phyloP scores from a whole-genome alignment of 179 eudicot genomes.

The Carnegiea gigantea region DNA sequence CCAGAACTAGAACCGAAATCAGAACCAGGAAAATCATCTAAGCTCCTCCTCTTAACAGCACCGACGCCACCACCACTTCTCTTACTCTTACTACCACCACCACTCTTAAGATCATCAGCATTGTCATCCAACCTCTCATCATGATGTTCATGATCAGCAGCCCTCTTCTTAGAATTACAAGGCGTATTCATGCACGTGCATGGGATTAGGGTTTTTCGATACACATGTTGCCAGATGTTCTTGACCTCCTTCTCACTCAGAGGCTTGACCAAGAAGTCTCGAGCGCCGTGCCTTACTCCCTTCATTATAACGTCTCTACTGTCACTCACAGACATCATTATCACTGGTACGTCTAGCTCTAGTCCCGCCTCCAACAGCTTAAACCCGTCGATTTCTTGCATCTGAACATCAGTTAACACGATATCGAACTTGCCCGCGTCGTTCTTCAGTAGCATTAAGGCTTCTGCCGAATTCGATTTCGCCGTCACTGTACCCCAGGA shows the following conservation, averaged over 20 bases:
- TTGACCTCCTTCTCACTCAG: constrained; percentile 17
- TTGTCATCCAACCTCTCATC: background rate
- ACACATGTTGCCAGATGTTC: constrained; percentile 38
- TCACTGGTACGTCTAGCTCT: constrained; percentile 30
- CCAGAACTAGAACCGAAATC: background rate
- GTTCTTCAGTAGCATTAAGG: constrained; percentile 17
- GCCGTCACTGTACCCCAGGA: constrained; percentile 28
- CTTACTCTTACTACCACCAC: background rate
- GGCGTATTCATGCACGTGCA: background rate
- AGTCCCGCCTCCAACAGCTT: constrained; percentile 21
- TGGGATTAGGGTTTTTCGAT: constrained; percentile 16
- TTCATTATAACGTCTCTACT: constrained; percentile 13
- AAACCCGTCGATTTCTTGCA: constrained; percentile 29
- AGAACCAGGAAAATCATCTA: background rate
- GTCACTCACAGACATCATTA: constrained; percentile 27
- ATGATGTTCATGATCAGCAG: background rate
- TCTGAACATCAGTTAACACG: constrained; percentile 27
- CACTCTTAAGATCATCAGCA: background rate
- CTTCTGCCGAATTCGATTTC: constrained; percentile 21
- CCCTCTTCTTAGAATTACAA: background rate
- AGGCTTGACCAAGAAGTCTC: constrained; percentile 28
- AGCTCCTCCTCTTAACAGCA: background rate
- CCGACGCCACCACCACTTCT: background rate
- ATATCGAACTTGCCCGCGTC: constrained; percentile 28
- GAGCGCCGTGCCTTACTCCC: constrained; percentile 29